Conservation (phyloP, 192 early-diverging fungal species). For the Dissophora globulifera region DNA sequence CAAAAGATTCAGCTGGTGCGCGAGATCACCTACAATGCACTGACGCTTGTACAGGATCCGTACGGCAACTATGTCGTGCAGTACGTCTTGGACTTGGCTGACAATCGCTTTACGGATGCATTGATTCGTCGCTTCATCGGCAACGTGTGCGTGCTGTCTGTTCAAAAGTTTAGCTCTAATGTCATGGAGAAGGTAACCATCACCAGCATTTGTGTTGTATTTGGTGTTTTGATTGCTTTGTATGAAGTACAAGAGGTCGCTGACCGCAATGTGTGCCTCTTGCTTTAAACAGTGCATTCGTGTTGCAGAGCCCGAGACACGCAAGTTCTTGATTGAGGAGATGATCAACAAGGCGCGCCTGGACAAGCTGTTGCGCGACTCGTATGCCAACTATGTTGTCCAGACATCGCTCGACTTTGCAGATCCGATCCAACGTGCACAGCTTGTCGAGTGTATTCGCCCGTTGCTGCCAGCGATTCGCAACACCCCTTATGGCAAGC, state of each 20-base stretch:
- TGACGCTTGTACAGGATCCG: slow-evolving; percentile 86
- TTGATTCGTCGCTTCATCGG: slow-evolving; percentile 80
- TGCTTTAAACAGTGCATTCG: slow-evolving; percentile 78
- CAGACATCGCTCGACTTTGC: slow-evolving; percentile 90
- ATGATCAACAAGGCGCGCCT: slow-evolving; percentile 78
- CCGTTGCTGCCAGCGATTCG: slow-evolving; percentile 85
- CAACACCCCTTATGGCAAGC: slow-evolving; percentile 90
- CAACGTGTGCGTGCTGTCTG: slow-evolving; percentile 78
- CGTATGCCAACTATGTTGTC: slow-evolving; percentile 91
- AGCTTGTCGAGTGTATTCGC: slow-evolving; percentile 82
- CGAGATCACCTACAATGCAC: slow-evolving; percentile 77
- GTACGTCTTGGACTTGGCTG: slow-evolving; percentile 85
- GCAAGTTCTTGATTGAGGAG: slow-evolving; percentile 76
- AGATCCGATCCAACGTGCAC: slow-evolving; percentile 72
- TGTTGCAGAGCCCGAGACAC: slow-evolving; percentile 75
- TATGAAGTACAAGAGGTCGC: too few species aligned
- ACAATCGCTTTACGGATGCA: slow-evolving; percentile 72
- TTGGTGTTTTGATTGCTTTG: too few species aligned
- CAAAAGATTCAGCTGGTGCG: slow-evolving; percentile 83
- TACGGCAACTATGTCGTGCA: slow-evolving; percentile 96
- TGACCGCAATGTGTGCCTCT: too few species aligned
- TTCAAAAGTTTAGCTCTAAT: slow-evolving; percentile 93
- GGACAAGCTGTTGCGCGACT: slow-evolving; percentile 85
- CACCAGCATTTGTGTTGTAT: too few species aligned
- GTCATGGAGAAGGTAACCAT: slow-evolving; percentile 93